phyloP scores from a whole-genome alignment of 139 green algal species.

The Closterium sp. region DNA sequence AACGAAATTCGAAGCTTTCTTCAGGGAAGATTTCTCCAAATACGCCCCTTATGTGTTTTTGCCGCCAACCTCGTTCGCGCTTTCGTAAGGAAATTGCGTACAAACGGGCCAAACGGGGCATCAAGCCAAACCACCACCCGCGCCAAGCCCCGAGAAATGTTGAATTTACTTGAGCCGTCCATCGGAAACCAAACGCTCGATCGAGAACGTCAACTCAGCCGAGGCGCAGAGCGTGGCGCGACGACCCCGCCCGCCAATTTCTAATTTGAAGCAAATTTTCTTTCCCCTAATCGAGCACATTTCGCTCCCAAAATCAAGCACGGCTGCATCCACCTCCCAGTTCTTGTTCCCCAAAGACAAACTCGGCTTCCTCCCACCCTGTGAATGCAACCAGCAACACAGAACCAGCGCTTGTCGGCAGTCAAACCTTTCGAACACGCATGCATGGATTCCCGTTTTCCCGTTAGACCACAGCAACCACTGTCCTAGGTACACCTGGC shows the following conservation, averaged over 20 bases:
- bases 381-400: too few species aligned
- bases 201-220: background rate
- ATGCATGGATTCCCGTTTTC: too few species aligned
- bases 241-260: background rate
- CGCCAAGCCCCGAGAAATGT: background rate
- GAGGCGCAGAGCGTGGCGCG: background rate
- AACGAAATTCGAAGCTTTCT: too few species aligned
- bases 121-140: background rate
- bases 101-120: background rate
- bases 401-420: too few species aligned
- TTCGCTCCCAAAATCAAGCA: too few species aligned
- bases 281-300: too few species aligned
- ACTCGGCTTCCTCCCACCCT: background rate
- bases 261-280: background rate
- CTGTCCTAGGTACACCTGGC: too few species aligned
- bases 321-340: too few species aligned
- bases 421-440: too few species aligned
- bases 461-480: too few species aligned
- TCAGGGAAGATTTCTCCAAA: too few species aligned
- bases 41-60: background rate
- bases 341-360: background rate
- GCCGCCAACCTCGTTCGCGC: background rate
- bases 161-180: background rate
- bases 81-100: background rate
- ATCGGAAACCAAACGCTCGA: background rate